Evolutionary conservation across 23 red algal species (phyloP).

Genomic region (Gracilariopsis chorda): DNA sequence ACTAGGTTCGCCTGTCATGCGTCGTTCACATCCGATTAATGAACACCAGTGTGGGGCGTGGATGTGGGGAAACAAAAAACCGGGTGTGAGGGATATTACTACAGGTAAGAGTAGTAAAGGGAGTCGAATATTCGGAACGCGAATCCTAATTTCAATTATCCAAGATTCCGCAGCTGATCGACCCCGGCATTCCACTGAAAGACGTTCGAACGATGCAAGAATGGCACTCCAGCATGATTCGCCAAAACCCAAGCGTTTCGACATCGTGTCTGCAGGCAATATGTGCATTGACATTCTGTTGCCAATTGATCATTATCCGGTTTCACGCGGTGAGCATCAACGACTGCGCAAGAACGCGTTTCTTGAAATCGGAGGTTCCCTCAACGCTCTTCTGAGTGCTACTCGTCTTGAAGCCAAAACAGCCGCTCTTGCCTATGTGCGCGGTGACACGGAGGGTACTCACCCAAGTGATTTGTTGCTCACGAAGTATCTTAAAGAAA

Average conservation of each 20-base stretch:
- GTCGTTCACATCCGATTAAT: too few relatives aligned
- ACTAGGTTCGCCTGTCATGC: too few relatives aligned
- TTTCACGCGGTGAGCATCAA: conserved; percentile 19
- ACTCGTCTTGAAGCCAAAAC: not conserved
- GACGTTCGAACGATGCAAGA: too few relatives aligned
- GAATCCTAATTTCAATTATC: too few relatives aligned
- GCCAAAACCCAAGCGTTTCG: not conserved
- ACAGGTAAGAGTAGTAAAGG: too few relatives aligned
- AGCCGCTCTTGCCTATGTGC: conserved; percentile 9
- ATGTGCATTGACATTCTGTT: conserved; percentile 48
- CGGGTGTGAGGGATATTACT: too few relatives aligned
- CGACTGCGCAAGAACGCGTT: not conserved
- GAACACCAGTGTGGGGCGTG: too few relatives aligned
- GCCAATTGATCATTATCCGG: conserved; percentile 9
- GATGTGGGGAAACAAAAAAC: too few relatives aligned
- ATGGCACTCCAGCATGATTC: too few relatives aligned
- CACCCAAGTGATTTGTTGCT: conserved; percentile 7
- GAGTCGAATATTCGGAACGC: too few relatives aligned
- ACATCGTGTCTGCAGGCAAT: conserved; percentile 24
- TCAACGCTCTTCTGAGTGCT: conserved; percentile 30
- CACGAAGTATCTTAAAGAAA: not conserved
- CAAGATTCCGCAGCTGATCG: too few relatives aligned
- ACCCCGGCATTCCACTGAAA: too few relatives aligned
- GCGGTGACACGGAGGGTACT: not conserved
- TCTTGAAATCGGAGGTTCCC: conserved; percentile 20